phyloP scores from a whole-genome alignment of 352 stramenopile species.

The Pythium angustatum region DNA sequence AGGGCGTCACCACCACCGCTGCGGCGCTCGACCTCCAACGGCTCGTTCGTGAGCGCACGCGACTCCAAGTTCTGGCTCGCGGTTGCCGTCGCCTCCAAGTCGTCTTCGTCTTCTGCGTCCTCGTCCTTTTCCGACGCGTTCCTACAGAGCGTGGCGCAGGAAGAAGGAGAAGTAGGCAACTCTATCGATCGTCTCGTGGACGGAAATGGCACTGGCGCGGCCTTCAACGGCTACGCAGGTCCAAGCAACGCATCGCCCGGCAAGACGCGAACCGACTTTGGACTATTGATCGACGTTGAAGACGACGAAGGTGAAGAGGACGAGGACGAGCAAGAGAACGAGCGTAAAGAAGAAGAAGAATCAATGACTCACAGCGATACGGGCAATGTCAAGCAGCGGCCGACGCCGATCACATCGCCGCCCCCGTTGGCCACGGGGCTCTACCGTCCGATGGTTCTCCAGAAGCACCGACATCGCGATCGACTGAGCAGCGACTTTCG shows the following conservation, averaged over 20 bases:
- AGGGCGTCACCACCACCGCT: constrained; percentile 5
- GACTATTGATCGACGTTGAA: constrained; percentile 19
- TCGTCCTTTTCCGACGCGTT: constrained; percentile 7
- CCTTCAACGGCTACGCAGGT: not conserved
- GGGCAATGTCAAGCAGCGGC: not conserved
- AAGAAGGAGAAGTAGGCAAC: not conserved
- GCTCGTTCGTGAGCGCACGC: constrained; percentile 58
- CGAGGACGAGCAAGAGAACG: not conserved
- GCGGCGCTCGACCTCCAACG: constrained; percentile 17
- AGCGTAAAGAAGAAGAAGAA: too few species aligned
- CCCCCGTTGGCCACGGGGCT: constrained; percentile 17
- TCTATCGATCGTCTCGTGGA: constrained; percentile 2
- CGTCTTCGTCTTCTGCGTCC: constrained; percentile 25
- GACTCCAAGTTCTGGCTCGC: constrained; percentile 69
- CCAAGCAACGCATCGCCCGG: not conserved
- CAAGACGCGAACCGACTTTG: constrained; percentile 5
- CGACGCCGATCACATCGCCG: constrained; percentile 26
- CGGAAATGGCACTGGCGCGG: not conserved
- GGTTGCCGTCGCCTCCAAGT: constrained; percentile 41
- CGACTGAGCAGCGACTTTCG: constrained; percentile 18
- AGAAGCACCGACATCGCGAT: constrained; percentile 28
- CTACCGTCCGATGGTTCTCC: constrained; percentile 22
- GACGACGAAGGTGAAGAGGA: constrained; percentile 3
- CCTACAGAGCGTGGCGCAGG: not conserved
- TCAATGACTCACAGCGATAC: too few species aligned